Base-by-base conservation (phyloP, 2,329 filamentous ascomycete genomes). In the Colletotrichum navitas region DNA sequence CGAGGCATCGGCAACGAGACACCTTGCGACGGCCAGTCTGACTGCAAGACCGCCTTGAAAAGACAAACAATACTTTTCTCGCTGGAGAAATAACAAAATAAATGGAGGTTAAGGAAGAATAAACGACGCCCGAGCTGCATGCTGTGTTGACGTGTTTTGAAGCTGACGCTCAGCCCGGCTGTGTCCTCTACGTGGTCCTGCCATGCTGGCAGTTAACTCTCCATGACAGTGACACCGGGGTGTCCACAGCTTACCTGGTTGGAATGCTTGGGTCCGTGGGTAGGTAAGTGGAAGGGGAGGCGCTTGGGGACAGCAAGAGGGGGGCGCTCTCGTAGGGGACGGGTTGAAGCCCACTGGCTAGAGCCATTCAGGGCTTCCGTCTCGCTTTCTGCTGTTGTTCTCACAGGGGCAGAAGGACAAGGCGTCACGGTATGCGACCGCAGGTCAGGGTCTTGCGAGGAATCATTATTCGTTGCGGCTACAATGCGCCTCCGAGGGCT, bases 391-490 rank as follows among this genome's bases (percentile, higher is more conserved):
- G 21, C 16, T 24, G 32, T 24, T 8, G 11, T 55, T 39, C 12
- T 41, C 54, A 24, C 18, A 26, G 21, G 11, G 6, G 14, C 29
- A 14, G 32, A 26, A 41, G 5, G 41, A 58, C 34, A n/a, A 41
- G 26, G 26, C 16, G 8, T 52, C 60, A 41, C 34, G 18, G 12
- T 14, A 45, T 32, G 26, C 5, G 12, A 12, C 1, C 14, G 29
- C 8, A 34, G n/a, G 12, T 49, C 29, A 24, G 36, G 7, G 8
- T n/a, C 11, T 7, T 41, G 45, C 36, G 16, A 41, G 18, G 5
- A 41, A 21, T 63, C 60, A 63, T 51, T 36, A 63, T 41, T 36
- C 60, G 12, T 63, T 14, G 26, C 24, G 16, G 12, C 49, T 52
- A 36, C 47, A 41, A 11, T 24, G 34, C 36, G 49, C 18, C 14